Evolutionary conservation across 2,329 filamentous ascomycete genomes (phyloP).

Genomic region (Cytospora paraplurivora): DNA sequence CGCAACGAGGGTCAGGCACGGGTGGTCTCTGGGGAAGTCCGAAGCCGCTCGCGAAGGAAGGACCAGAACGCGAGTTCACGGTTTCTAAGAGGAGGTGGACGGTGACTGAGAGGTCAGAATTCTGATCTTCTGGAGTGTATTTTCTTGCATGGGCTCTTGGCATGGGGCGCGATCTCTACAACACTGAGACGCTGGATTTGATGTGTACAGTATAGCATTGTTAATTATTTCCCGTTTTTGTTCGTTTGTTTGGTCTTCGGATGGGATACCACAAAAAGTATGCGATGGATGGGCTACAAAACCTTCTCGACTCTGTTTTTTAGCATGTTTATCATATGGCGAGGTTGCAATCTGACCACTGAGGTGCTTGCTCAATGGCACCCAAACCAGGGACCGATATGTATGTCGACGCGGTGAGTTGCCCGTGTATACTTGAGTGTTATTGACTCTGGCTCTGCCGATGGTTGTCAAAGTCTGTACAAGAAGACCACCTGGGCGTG

Average conservation of each 20-base stretch:
- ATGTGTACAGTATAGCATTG: conserved; percentile 13
- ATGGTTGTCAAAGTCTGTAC: too few relatives aligned
- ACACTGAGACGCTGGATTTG: conserved; percentile 16
- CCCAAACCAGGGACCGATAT: background rate
- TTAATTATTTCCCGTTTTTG: background rate
- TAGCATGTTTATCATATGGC: background rate
- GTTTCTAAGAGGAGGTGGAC: conserved; percentile 58
- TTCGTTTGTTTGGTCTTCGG: background rate
- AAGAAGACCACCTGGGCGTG: too few relatives aligned
- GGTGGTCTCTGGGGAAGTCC: conserved; percentile 51
- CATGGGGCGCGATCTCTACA: background rate
- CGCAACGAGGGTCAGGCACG: conserved; percentile 41
- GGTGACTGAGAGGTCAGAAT: conserved; percentile 48
- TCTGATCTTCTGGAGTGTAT: too few relatives aligned
- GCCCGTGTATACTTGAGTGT: background rate
- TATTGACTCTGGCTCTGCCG: too few relatives aligned
- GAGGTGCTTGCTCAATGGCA: background rate
- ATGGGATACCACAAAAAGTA: conserved; percentile 18
- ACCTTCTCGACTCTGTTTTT: background rate
- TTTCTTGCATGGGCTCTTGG: background rate
- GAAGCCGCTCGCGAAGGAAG: conserved; percentile 47
- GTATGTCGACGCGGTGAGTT: background rate
- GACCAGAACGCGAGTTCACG: conserved; percentile 48
- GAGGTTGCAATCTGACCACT: background rate
- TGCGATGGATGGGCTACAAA: background rate